These are phyloP conservation scores for Brasilioporus rufonigricans DNA, from an alignment of 768 basidiomycete genomes.

Conservation along the genomic window DNA sequence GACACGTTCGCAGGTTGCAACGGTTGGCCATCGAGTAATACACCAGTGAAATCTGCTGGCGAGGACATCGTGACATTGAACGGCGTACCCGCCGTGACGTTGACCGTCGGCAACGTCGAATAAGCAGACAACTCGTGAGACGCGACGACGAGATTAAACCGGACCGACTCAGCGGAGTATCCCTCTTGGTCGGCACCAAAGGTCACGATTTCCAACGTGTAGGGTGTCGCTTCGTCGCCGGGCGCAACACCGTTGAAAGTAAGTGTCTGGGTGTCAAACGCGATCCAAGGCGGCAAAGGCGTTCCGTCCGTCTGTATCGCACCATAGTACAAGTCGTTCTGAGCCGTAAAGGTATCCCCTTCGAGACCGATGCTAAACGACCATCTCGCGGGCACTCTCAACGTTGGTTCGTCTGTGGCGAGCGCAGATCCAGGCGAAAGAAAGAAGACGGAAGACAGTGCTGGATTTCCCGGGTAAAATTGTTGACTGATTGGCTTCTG, in stretches of 20 bases:
- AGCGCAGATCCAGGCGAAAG: conserved; percentile 61
- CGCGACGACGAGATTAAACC: conserved; percentile 68
- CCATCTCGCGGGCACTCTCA: conserved; percentile 80
- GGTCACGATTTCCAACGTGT: conserved; percentile 51
- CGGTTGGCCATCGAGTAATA: conserved; percentile 59
- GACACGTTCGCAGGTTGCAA: conserved; percentile 61
- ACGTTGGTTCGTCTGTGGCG: conserved; percentile 43
- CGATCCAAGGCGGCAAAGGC: conserved; percentile 71
- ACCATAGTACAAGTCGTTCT: conserved; percentile 56
- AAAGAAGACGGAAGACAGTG: conserved; percentile 74
- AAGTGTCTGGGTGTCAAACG: conserved; percentile 60
- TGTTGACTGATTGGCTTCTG: conserved; percentile 54
- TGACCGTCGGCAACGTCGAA: conserved; percentile 58
- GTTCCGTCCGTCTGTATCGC: conserved; percentile 67
- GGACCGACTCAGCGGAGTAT: conserved; percentile 56
- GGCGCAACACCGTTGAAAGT: conserved; percentile 84
- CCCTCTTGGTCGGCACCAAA: conserved; percentile 73
- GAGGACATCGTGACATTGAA: conserved; percentile 55
- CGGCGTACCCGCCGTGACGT: conserved; percentile 57
- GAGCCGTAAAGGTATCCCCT: conserved; percentile 54
- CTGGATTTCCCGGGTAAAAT: conserved; percentile 57
- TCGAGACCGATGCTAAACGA: conserved; percentile 88
- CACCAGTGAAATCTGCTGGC: conserved; percentile 56
- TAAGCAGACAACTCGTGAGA: conserved; percentile 61
- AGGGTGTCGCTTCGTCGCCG: conserved; percentile 38